phyloP scores from a whole-genome alignment of 805 yeast genomes.

The Crinitomyces ghanaensis region DNA sequence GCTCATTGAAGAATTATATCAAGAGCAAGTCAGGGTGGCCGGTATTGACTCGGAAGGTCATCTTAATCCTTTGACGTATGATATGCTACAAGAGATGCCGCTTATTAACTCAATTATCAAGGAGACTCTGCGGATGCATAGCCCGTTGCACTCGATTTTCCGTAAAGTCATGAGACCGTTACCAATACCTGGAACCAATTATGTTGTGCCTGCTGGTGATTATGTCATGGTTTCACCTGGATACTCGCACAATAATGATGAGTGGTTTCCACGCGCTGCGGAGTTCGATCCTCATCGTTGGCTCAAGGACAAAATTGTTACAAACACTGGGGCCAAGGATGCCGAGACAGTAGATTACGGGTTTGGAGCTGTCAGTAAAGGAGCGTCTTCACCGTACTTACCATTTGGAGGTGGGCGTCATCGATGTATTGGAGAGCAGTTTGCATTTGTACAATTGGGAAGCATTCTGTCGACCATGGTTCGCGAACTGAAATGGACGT shows the following conservation, averaged over 20 bases:
- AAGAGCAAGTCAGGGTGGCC: conserved; percentile 60
- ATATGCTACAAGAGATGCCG: conserved; percentile 71
- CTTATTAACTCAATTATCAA: conserved; percentile 72
- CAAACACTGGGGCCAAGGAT: conserved; percentile 13
- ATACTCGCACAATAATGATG: conserved; percentile 64
- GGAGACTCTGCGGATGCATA: conserved; percentile 91
- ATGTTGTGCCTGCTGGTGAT: conserved; percentile 81
- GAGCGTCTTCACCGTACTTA: conserved; percentile 88
- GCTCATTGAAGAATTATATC: conserved; percentile 66
- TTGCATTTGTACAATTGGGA: conserved; percentile 89
- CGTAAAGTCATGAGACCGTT: conserved; percentile 75
- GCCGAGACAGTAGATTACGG: conserved; percentile 69
- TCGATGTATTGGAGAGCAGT: conserved; percentile 98
- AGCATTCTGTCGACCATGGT: conserved; percentile 66
- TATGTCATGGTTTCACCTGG: conserved; percentile 92
- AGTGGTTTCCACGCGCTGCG: conserved; percentile 67
- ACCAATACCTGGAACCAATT: conserved; percentile 66
- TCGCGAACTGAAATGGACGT: conserved; percentile 66
- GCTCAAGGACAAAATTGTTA: conserved; percentile 29
- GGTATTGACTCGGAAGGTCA: conserved; percentile 24
- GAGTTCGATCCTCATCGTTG: conserved; percentile 82
- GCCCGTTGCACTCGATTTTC: conserved; percentile 93
- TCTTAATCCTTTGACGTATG: conserved; percentile 59
- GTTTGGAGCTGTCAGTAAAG: conserved; percentile 92
- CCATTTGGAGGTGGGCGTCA: conserved; percentile 99